phyloP scores from a whole-genome alignment of 139 green algal genomes.

The Chlorella sorokiniana region DNA sequence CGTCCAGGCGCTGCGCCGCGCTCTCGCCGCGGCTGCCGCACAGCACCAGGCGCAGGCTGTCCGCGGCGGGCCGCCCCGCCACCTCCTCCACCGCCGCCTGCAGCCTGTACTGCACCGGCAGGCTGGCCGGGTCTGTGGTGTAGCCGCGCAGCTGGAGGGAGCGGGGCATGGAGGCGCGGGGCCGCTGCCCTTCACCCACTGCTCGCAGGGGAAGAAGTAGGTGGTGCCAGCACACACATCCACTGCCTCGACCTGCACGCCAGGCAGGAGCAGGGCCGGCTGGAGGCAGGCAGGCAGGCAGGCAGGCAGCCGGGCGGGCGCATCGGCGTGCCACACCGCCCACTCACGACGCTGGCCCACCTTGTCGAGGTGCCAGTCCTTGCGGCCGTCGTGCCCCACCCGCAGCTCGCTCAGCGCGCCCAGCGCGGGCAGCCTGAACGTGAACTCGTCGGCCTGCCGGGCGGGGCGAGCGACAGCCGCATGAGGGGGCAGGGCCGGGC shows the following conservation, averaged over 20 bases:
- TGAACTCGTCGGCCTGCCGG: slow-evolving; percentile 25
- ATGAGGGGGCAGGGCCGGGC: not conserved
- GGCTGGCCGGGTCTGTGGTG: slow-evolving; percentile 20
- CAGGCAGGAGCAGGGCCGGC: no score
- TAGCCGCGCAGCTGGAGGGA: slow-evolving; percentile 20
- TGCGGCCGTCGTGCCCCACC: slow-evolving; percentile 49
- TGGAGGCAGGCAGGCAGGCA: no score
- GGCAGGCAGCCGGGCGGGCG: no score
- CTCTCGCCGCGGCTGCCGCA: slow-evolving; percentile 11
- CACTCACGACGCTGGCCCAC: no score
- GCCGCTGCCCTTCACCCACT: slow-evolving; percentile 15
- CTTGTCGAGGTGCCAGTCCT: slow-evolving; percentile 28
- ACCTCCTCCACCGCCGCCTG: not conserved
- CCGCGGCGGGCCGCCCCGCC: not conserved
- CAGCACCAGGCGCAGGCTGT: slow-evolving; percentile 24
- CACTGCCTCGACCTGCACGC: no score
- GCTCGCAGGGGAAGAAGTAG: slow-evolving; percentile 27
- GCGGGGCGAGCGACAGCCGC: not conserved
- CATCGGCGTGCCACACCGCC: no score
- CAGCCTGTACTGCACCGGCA: slow-evolving; percentile 14
- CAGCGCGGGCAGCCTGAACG: slow-evolving; percentile 2
- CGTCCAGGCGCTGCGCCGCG: slow-evolving; percentile 7
- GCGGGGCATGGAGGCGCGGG: not conserved
- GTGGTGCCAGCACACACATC: slow-evolving; percentile 11
- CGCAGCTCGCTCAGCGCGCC: slow-evolving; percentile 25